Percentiles rank a stretch among this genome's conserved stretches.
Conservation (phyloP, 179 eudicot species). For the Drosera spatulata region DNA sequence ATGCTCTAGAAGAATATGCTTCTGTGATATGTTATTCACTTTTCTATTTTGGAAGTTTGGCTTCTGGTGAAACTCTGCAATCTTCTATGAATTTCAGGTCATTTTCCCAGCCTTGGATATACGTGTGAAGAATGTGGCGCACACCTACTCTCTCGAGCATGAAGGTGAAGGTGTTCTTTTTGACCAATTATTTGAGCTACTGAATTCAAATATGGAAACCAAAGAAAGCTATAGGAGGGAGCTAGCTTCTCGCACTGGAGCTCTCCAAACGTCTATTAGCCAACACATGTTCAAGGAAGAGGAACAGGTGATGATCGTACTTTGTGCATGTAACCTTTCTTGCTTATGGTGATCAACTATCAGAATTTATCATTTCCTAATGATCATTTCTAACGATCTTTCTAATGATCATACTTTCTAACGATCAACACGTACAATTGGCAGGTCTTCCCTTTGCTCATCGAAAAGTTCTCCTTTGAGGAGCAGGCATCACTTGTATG, state of each 20-base stretch:
- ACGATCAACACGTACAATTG: background rate
- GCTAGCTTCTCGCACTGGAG: constrained; percentile 90
- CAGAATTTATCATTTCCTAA: no score
- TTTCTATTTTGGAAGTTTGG: constrained; percentile 2
- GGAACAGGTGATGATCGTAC: constrained; percentile 51
- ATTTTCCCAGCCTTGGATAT: constrained; percentile 96
- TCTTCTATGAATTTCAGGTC: constrained; percentile 35
- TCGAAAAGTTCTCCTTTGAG: constrained; percentile 83
- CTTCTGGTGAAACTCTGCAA: constrained; percentile 2
- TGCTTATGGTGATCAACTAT: no score
- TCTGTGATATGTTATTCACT: no score
- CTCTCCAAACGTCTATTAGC: constrained; percentile 84
- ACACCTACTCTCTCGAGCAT: constrained; percentile 93
- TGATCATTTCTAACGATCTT: background rate
- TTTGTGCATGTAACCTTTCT: background rate
- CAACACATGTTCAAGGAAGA: constrained; percentile 99
- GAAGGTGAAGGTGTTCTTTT: constrained; percentile 93
- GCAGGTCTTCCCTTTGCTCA: constrained; percentile 86
- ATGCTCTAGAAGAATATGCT: background rate
- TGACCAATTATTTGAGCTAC: constrained; percentile 72
- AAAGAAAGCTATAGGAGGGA: constrained; percentile 84
- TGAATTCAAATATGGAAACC: constrained; percentile 45
- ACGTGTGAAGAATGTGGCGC: constrained; percentile 94
- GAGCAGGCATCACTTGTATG: constrained; percentile 92
- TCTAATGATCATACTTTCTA: no score